Conservation (phyloP, 2,329 filamentous ascomycete species). For the Eurotiales sp. region DNA sequence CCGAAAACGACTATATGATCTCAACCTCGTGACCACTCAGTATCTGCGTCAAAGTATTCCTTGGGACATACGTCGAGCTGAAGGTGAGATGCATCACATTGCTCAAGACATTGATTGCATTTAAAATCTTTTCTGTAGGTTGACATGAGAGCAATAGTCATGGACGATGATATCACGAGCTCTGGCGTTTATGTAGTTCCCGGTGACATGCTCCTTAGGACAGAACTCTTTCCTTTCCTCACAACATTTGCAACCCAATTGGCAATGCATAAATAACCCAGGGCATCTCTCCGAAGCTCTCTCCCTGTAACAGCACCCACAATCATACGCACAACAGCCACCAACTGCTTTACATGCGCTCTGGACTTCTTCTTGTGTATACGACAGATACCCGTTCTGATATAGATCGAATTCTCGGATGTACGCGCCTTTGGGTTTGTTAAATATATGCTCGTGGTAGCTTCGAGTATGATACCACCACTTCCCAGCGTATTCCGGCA, state of each 20-base stretch:
- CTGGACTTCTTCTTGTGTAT: background rate
- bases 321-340: conserved; percentile 1
- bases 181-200: background rate
- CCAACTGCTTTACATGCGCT: background rate
- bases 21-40: no score
- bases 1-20: no score
- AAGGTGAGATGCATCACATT: no score
- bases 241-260: background rate
- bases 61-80: no score
- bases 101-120: no score
- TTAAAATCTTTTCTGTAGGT: background rate
- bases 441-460: background rate
- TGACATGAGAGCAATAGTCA: background rate
- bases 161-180: background rate
- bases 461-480: background rate
- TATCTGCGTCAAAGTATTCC: no score
- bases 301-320: background rate
- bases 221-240: background rate
- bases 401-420: background rate
- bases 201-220: background rate
- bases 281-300: background rate
- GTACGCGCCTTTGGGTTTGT: background rate
- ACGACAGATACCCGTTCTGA: background rate
- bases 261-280: conserved; percentile 3
- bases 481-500: background rate